Base-by-base conservation (phyloP, 352 stramenopile species). In the Phytopythium aichiense region DNA sequence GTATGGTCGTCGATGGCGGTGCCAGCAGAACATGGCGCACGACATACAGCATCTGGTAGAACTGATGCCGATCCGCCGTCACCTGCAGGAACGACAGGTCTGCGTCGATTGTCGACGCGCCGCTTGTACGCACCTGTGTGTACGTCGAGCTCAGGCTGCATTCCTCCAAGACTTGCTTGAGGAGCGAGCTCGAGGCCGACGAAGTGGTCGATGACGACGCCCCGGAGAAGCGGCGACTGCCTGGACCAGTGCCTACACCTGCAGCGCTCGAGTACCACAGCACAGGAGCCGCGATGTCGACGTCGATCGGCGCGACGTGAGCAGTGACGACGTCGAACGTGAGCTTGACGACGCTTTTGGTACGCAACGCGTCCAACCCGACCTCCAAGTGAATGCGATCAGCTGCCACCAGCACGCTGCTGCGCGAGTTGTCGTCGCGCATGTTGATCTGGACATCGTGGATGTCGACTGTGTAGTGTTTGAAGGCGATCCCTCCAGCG, bases 361-460 rank as follows among this genome's bases (percentile, higher is more conserved):
- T 74, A 11, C 67, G 60, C 0, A 60, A 43, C 2, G 72, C 70
- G 48, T 94, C 85, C 0, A 78, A 71, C 0, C 85, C 85, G 30
- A 88, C 69, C 37, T 92, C 82, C 4, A 94, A 68, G 50, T 92
- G 85, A 43, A 94, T 91, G 33, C 88, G 85, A 30, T 88, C 84
- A 1, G 85, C 88, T 11, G 83, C 85, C 12, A 90, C 64, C 43
- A 94, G 58, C 33, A 89, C 76, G 40, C 76, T 91, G 58, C 83
- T 92, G 51, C 77, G 72, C 22, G 66, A 89, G 1, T 62, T 73
- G 38, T 90, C 81, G 56, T 94, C 85, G 0, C 80, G 73, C 20
- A 91, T 76, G 54, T 91, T 92, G 65, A 94, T 92, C 53, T 94
- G 85, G 0, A 73, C 76, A 46, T 94, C 81, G 56, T 91, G 79